A percentile compares a stretch with the other conserved stretches of the same genome.
Conservation (phyloP, 2,329 filamentous ascomycete genomes). For the Scedosporium minutisporum region DNA sequence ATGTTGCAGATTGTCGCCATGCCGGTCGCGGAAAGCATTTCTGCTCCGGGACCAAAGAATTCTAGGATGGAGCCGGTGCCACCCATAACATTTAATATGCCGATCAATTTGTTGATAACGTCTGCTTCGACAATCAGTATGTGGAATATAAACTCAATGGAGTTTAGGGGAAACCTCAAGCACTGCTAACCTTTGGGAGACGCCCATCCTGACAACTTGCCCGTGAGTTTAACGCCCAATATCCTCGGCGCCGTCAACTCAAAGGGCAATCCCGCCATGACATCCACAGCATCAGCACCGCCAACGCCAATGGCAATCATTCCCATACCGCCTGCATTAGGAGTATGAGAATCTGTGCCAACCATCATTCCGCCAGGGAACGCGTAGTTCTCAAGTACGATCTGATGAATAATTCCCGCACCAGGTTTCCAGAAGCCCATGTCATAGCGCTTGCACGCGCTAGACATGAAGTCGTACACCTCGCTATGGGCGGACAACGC, state of each 20-base stretch:
- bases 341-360: slow-evolving; percentile 95
- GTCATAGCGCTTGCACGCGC: slow-evolving; percentile 96
- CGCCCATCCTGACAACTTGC: slow-evolving; percentile 82
- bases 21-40: slow-evolving; percentile 61
- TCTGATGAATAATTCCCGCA: slow-evolving; percentile 99
- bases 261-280: slow-evolving; percentile 96
- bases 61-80: slow-evolving; percentile 87
- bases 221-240: slow-evolving; percentile 92
- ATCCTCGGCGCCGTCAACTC: slow-evolving; percentile 96
- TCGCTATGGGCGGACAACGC: slow-evolving; percentile 96
- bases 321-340: slow-evolving; percentile 91
- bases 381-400: slow-evolving; percentile 95
- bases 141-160: slow-evolving; percentile 4
- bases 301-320: slow-evolving; percentile 94
- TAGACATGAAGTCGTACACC: slow-evolving; percentile 94
- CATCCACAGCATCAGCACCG: slow-evolving; percentile 96
- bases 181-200: slow-evolving; percentile 68
- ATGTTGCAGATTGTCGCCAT: slow-evolving; percentile 69
- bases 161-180: too few species aligned
- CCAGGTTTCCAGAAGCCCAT: slow-evolving; percentile 99
- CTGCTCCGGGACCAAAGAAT: slow-evolving; percentile 61
- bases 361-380: slow-evolving; percentile 98
- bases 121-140: slow-evolving; percentile 38
- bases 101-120: slow-evolving; percentile 94
- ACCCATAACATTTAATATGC: slow-evolving; percentile 94